A percentile compares a stretch with the other conserved stretches of the same genome.
These are phyloP conservation scores for Ganoderma meredithae DNA, from an alignment of 1,284 basidiomycete genomes.

Conservation along the genomic window DNA sequence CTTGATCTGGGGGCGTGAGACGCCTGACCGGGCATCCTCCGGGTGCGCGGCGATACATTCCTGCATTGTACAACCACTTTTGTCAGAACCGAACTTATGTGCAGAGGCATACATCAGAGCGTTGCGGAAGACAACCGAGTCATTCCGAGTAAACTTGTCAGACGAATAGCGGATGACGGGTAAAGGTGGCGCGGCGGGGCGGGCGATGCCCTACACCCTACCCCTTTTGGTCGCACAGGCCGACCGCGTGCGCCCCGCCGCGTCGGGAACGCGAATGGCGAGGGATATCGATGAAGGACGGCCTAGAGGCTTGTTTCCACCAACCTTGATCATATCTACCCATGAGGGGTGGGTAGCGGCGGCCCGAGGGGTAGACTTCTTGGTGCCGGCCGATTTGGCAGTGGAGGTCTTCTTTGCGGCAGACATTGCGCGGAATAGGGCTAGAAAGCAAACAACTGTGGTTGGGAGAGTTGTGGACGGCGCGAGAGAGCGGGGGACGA, in stretches of 20 bases:
- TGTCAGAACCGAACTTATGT: neutral
- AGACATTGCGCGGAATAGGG: constrained; percentile 47
- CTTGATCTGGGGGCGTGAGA: constrained; percentile 93
- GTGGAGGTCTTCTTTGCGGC: constrained; percentile 48
- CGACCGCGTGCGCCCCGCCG: constrained; percentile 22
- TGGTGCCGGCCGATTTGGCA: constrained; percentile 42
- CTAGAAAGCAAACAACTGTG: constrained; percentile 36
- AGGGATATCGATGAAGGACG: constrained; percentile 4
- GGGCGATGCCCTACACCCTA: constrained; percentile 51
- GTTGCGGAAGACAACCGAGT: neutral
- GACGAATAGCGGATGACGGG: constrained; percentile 34
- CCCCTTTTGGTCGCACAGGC: constrained; percentile 47
- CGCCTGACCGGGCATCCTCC: constrained; percentile 84
- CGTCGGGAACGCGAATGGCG: constrained; percentile 6
- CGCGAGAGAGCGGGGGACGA: constrained; percentile 37
- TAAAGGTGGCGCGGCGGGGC: constrained; percentile 43
- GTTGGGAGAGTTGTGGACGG: constrained; percentile 33
- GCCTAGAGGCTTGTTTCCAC: constrained; percentile 28
- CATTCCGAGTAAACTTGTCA: constrained; percentile 21
- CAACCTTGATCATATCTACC: constrained; percentile 84
- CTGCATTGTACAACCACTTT: constrained; percentile 44
- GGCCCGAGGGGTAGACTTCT: constrained; percentile 48
- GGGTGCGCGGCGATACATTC: constrained; percentile 83
- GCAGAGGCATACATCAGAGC: constrained; percentile 6
- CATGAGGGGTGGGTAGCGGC: constrained; percentile 69